phyloP scores from a whole-genome alignment of 768 basidiomycete genomes.

The Guyanaporus albipodus region DNA sequence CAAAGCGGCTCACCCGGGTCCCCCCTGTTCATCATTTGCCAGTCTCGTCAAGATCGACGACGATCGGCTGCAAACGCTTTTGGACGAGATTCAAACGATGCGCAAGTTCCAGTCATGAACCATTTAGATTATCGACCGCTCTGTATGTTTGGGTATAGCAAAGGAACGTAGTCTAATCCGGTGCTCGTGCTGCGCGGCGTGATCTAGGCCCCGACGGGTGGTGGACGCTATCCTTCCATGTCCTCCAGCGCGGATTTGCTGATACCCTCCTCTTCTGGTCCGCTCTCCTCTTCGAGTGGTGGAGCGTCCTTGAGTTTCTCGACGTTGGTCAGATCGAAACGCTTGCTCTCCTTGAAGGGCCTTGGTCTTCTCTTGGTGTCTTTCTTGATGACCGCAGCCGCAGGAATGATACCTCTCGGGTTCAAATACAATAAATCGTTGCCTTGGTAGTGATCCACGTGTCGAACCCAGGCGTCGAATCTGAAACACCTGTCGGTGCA shows the following conservation, averaged over 20 bases:
- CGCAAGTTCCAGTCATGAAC: slow-evolving; percentile 79
- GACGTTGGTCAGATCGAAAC: slow-evolving; percentile 58
- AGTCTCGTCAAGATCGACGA: slow-evolving; percentile 89
- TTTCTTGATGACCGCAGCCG: slow-evolving; percentile 60
- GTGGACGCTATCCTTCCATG: slow-evolving; percentile 39
- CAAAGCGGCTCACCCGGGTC: too few species aligned
- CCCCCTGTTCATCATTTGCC: not conserved
- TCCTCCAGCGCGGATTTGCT: slow-evolving; percentile 47
- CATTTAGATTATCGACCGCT: not conserved
- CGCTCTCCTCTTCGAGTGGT: slow-evolving; percentile 35
- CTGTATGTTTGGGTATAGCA: not conserved
- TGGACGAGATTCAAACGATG: slow-evolving; percentile 88
- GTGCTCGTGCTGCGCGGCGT: too few species aligned
- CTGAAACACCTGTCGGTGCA: slow-evolving; percentile 32
- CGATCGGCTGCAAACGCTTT: slow-evolving; percentile 72
- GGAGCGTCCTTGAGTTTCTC: slow-evolving; percentile 28
- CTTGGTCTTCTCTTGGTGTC: slow-evolving; percentile 48
- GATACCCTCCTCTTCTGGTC: slow-evolving; percentile 41
- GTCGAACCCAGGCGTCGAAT: slow-evolving; percentile 82
- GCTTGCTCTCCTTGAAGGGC: slow-evolving; percentile 64
- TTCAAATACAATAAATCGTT: slow-evolving; percentile 78
- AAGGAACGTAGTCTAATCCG: slow-evolving; percentile 8
- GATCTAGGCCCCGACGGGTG: not conserved
- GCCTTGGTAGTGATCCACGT: slow-evolving; percentile 71
- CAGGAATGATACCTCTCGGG: slow-evolving; percentile 70